phyloP scores from a whole-genome alignment of 2,329 filamentous ascomycete genomes.

The Ophiostoma quercus region DNA sequence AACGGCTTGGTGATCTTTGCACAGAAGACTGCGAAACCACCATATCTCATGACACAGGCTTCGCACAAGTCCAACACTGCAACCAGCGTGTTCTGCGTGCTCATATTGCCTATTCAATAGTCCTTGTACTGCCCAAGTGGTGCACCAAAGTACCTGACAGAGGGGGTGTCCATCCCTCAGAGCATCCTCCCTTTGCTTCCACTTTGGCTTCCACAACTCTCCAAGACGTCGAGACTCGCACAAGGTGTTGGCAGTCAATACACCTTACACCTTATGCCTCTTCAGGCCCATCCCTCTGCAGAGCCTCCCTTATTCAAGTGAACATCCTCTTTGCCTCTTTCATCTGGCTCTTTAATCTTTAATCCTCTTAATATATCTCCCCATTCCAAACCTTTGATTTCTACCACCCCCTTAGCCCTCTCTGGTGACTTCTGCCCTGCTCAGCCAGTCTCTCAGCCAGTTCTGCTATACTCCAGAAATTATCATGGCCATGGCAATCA shows the following conservation, averaged over 20 bases:
- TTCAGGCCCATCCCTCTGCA: constrained; percentile 18
- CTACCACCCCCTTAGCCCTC: constrained; percentile 15
- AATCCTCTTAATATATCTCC: constrained; percentile 16
- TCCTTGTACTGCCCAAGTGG: constrained; percentile 2
- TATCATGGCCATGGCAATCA: constrained; percentile 19
- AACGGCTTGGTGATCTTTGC: neutral
- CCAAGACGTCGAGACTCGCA: neutral
- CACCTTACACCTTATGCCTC: neutral
- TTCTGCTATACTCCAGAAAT: constrained; percentile 5
- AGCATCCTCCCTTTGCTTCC: neutral
- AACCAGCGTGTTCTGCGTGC: neutral
- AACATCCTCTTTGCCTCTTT: constrained; percentile 8
- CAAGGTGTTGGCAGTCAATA: neutral
- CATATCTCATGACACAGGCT: neutral
- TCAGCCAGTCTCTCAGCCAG: neutral
- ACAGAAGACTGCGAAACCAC: neutral
- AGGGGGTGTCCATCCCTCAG: neutral
- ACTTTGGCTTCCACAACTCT: neutral
- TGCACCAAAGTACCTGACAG: neutral
- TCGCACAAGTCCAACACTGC: neutral
- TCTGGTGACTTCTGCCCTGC: neutral
- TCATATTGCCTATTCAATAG: neutral
- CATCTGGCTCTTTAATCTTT: neutral
- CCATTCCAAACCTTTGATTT: constrained; percentile 20
- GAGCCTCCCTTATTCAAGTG: constrained; percentile 15